phyloP scores from a whole-genome alignment of 202 grass and related monocot species.

The Hordeum pubiflorum region DNA sequence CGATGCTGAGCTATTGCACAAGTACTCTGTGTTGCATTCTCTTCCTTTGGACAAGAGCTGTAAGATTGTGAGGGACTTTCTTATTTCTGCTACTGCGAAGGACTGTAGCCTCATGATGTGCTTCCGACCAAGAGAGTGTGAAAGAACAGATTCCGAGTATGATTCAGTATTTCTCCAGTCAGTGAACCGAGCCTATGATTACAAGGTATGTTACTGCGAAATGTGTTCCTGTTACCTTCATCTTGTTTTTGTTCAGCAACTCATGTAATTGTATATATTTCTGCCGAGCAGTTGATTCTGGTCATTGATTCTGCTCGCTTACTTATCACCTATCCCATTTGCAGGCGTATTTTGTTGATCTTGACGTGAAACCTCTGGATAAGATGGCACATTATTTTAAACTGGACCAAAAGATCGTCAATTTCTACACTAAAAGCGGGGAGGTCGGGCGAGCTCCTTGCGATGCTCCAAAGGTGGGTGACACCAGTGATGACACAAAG shows the following conservation, averaged over 20 bases:
- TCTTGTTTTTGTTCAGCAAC: background rate
- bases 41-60: constrained; percentile 51
- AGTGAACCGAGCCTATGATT: constrained; percentile 58
- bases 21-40: constrained; percentile 60
- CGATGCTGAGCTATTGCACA: constrained; percentile 48
- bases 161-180: constrained; percentile 62
- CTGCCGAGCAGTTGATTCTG: background rate
- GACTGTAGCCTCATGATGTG: constrained; percentile 93
- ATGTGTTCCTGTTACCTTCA: background rate
- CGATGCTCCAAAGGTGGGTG: constrained; percentile 1
- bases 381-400: constrained; percentile 77
- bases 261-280: background rate
- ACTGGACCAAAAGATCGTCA: constrained; percentile 70
- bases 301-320: background rate
- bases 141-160: constrained; percentile 31
- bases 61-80: constrained; percentile 71
- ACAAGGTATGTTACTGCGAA: constrained; percentile 57
- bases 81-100: constrained; percentile 77
- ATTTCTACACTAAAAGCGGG: constrained; percentile 48
- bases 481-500: background rate
- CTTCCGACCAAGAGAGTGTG: constrained; percentile 52
- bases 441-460: background rate
- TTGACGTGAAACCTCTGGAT: constrained; percentile 85
- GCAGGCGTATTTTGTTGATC: constrained; percentile 70
- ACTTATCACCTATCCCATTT: background rate